Evolutionary conservation across 73 alveolate species (phyloP), one percentile per base, ranked within the genome.

Genomic region (Paramecium pentaurelia): DNA sequence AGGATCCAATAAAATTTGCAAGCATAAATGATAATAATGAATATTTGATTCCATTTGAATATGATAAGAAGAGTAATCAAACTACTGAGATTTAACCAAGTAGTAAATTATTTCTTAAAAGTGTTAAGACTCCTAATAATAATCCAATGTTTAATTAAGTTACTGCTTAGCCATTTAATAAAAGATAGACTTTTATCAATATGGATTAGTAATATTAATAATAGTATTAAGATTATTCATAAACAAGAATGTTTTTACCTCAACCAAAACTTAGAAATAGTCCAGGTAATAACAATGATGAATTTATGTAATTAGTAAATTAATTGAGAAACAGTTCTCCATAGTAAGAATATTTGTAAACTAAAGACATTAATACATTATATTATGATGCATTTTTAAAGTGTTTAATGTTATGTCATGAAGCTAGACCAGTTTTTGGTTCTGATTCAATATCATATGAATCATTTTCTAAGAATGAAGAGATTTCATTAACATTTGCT

Each of bases 381-480:
- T 28, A 32, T 47, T 80, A 80, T 80, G 91, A 80, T 80, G 47
- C 91, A 0, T 80, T 80, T 8, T 27, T 80, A 22, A 80, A 80
- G 27, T 80, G 91, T n/a, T 45, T 80, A 32, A 80, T 80, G 91
- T 44, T 80, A 14, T 80, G 91, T 49, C 91, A 80, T 80, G 91
- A 80, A 80, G 91, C 91, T 3, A 40, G 91, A 45, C 91, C 91
- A 45, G 75, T 80, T 0, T 80, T 45, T 49, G 44, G 44, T 8
- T 28, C 71, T n/a, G 71, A 80, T 9, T 34, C 47, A 44, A 49
- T 47, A 9, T 28, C 91, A 0, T 80, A 80, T 22, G 91, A 80
- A 80, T 80, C 91, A 40, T 80, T 45, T 80, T 80, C 91, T 6
- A 80, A 80, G 18, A 80, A 80, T 45, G 91, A 80, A 18, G 91